These are phyloP conservation scores for Parathielavia hyrcaniae DNA, from an alignment of 495 filamentous ascomycete genomes.

Conservation along the genomic window DNA sequence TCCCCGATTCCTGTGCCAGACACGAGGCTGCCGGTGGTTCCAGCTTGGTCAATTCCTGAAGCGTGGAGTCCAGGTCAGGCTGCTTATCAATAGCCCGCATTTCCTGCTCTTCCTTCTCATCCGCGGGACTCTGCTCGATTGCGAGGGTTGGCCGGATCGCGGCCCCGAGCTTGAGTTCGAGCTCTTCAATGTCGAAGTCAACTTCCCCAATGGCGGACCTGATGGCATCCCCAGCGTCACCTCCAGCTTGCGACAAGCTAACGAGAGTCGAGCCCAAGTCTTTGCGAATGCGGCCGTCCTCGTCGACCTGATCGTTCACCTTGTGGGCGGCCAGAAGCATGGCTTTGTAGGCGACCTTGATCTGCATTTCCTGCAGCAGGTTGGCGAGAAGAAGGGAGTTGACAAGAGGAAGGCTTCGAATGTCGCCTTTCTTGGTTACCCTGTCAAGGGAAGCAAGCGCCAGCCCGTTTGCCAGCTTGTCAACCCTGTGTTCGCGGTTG, in stretches of 20 bases:
- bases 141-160: constrained; percentile 47
- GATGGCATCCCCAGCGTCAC: constrained; percentile 52
- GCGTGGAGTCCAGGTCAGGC: constrained; percentile 21
- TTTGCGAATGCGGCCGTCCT: constrained; percentile 50
- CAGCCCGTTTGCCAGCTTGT: constrained; percentile 66
- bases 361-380: constrained; percentile 56
- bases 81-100: constrained; percentile 21
- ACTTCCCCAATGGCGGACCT: constrained; percentile 53
- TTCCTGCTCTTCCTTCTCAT: constrained; percentile 48
- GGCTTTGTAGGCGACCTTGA: constrained; percentile 54
- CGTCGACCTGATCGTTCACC: constrained; percentile 42
- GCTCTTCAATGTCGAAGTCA: constrained; percentile 57
- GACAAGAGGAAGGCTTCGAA: constrained; percentile 50
- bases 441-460: constrained; percentile 59
- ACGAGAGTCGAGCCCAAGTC: constrained; percentile 59
- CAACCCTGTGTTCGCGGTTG: constrained; percentile 57
- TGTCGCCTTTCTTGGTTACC: constrained; percentile 55
- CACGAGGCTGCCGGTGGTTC: constrained; percentile 41
- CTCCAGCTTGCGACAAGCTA: constrained; percentile 49
- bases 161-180: constrained; percentile 66
- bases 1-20: constrained; percentile 37
- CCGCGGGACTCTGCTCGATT: constrained; percentile 37
- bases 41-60: constrained; percentile 35
- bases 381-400: constrained; percentile 55
- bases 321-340: constrained; percentile 54